Evolutionary conservation across 768 basidiomycete species (phyloP), one percentile per base, ranked within the genome.

Genomic region (Lepiota venenata): DNA sequence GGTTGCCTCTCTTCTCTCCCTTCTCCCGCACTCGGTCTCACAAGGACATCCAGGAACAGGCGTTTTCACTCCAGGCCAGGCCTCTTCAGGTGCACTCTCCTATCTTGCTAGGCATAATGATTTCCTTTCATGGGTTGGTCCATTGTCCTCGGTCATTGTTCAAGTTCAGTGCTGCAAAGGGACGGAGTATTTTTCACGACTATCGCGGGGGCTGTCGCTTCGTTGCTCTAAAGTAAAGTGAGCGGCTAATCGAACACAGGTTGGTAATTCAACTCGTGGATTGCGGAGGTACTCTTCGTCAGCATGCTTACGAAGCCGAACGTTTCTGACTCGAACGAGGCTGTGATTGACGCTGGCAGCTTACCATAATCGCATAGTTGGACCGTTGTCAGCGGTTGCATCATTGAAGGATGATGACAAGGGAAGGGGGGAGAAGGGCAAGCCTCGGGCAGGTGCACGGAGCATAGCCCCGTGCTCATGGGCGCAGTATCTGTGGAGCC

Each of bases 331-430:
- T 47, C 46, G 35, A 47, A 5, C 29, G 5, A 20, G n/a, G n/a
- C 43, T 44, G 20, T 3, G 25, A 18, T 27, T 47, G 46, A 47
- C 25, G 27, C 44, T 27, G 29, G 46, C 32, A 16, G 35, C 18
- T n/a, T 16, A 4, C 46, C 46, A 36, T 8, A 50, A 7, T 50
- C 38, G 21, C 40, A 32, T 39, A 20, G 27, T n/a, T 40, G 49
- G 49, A 50, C 29, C 39, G 10, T 50, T 41, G 49, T 50, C 49
- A 50, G n/a, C 41, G 39, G 32, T 32, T 32, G 32, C 32, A 32
- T 32, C 32, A 32, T 29, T 25, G 25, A 25, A 14, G 16, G 35
- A 47, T 36, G 25, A 25, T 47, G 46, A 36, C 46, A 47, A 35
- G 35, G 11, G 46, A 47, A n/a, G n/a, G n/a, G n/a, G 25, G 25